Evolutionary conservation across 2,329 filamentous ascomycete species (phyloP).

Genomic region (Didymella glomerata): DNA sequence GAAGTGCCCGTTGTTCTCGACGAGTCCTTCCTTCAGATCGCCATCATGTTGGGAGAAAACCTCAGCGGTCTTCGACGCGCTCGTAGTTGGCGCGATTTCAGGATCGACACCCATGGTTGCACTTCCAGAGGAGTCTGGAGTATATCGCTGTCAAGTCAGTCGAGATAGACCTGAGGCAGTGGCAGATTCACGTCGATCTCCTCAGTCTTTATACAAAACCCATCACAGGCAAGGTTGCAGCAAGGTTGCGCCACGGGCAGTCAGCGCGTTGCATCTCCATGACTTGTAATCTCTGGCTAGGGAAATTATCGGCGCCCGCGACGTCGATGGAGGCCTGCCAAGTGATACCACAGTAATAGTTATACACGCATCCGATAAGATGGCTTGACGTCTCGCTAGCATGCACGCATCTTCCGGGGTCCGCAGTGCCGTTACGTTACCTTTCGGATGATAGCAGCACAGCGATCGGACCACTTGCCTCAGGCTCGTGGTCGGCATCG

Average conservation of each 20-base stretch:
- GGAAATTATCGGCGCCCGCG: slow-evolving; percentile 4
- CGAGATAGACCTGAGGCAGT: slow-evolving; percentile 7
- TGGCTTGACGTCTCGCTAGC: not conserved
- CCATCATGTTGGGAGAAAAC: slow-evolving; percentile 12
- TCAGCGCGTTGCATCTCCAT: slow-evolving; percentile 1
- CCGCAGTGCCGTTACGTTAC: slow-evolving; percentile 1
- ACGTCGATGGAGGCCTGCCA: slow-evolving; percentile 4
- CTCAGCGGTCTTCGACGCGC: slow-evolving; percentile 7
- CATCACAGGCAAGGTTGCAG: not conserved
- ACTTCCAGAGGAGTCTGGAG: not conserved
- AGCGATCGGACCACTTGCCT: slow-evolving; percentile 9
- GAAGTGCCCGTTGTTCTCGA: slow-evolving; percentile 19
- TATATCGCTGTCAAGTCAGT: not conserved
- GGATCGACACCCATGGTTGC: slow-evolving; percentile 18
- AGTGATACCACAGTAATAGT: slow-evolving; percentile 12
- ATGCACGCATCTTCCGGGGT: not conserved
- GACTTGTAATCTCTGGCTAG: slow-evolving; percentile 17
- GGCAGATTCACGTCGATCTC: slow-evolving; percentile 5
- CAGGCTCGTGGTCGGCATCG: not conserved
- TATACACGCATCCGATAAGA: slow-evolving; percentile 10
- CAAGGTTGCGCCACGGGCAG: not conserved
- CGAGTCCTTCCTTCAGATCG: slow-evolving; percentile 13
- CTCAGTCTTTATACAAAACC: slow-evolving; percentile 9
- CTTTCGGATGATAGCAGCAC: not conserved
- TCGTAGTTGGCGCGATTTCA: slow-evolving; percentile 11